These are phyloP conservation scores for Mortierella sp. DNA, from an alignment of 371 early-diverging fungal genomes.

Conservation along the genomic window DNA sequence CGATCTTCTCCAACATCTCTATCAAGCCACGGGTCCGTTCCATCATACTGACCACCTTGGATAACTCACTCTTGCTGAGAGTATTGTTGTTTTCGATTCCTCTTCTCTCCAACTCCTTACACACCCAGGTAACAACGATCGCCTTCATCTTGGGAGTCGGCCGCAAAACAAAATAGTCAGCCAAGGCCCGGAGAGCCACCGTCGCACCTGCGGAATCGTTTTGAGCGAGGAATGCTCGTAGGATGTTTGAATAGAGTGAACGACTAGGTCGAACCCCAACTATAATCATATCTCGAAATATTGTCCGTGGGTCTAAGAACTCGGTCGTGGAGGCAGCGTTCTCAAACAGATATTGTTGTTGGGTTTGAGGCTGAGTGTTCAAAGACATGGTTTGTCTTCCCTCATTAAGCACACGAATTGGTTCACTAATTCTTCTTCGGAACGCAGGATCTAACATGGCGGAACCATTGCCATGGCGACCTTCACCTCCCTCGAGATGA, in stretches of 20 bases:
- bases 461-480: conserved; percentile 23
- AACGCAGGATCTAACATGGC: conserved; percentile 9
- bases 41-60: conserved; percentile 36
- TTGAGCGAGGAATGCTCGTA: conserved; percentile 38
- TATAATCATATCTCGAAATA: conserved; percentile 54
- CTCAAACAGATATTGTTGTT: conserved; percentile 22
- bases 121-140: conserved; percentile 40
- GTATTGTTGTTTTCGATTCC: conserved; percentile 11
- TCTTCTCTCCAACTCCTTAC: conserved; percentile 25
- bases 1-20: conserved; percentile 39
- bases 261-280: conserved; percentile 41
- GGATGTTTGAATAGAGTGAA: conserved; percentile 42
- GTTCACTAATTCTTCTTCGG: conserved; percentile 18
- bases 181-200: conserved; percentile 25
- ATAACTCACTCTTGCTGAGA: conserved; percentile 19
- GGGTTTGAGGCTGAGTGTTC: background rate
- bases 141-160: conserved; percentile 52
- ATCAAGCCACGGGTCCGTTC: conserved; percentile 39
- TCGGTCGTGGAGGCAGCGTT: conserved; percentile 20
- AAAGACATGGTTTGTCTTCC: background rate
- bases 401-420: conserved; percentile 14
- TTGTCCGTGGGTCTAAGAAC: conserved; percentile 20
- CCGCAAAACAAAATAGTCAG: conserved; percentile 36
- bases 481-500: conserved; percentile 35
- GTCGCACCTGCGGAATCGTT: conserved; percentile 38